Evolutionary conservation across 2,329 filamentous ascomycete species (phyloP), one percentile per base, ranked within the genome.

Genomic region (Alternaria consortialis): DNA sequence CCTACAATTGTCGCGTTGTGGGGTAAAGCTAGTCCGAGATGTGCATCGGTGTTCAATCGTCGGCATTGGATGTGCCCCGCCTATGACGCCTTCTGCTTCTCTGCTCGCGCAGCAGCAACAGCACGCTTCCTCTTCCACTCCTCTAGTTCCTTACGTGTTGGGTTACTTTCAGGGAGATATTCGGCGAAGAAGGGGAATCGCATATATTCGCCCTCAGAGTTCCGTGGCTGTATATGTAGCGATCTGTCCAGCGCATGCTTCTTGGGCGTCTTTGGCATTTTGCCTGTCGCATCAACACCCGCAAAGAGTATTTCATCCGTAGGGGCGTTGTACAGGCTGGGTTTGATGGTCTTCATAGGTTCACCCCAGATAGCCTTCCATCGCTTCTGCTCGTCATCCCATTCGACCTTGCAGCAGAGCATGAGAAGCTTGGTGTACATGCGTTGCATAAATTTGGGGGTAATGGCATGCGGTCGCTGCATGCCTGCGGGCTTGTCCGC

Each of bases 381-480:
- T 20, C 62, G 70, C 34, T 67, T 65, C 15, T 59, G 65, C 31
- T 63, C 53, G 1, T 66, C 54, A 64, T 82, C 70, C 67, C 75
- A 82, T 9, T 76, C 74, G 69, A 84, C 76, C 46, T 79, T 72
- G 39, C 82, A 80, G 68, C 79, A 81, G 56, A 80, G 74, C 3
- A 61, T 62, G 53, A 84, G 79, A 7, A 84, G 69, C 25, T 70
- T 72, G 5, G 71, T 65, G 75, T 83, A 85, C 15, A 85, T 62
- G 32, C 82, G 75, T 53, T 74, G 74, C 83, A 85, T 84, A 57
- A 77, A 80, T 9, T 80, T 77, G 11, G 72, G 62, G 2, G 77
- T 83, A 34, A 84, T 73, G n/a, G 51, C 62, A 54, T 80, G 79
- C 1, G 76, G 77, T 3, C 70, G 63, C 5, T 71, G 47, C 23